Conservation (phyloP, 805 yeast genomes). For the Clavispora carvajalis region DNA sequence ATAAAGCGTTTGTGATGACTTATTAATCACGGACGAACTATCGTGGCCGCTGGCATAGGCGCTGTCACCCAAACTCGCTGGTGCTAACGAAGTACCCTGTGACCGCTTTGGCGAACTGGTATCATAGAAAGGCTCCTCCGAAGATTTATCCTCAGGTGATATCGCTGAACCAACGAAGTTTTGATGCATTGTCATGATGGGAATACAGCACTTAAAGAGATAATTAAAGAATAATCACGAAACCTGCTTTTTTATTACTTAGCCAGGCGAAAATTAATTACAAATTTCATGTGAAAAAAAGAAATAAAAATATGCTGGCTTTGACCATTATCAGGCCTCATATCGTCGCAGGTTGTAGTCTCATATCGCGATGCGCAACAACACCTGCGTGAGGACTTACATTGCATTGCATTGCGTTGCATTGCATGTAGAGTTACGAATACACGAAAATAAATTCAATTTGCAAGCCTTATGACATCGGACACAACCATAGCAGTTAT, state of each 20-base stretch:
- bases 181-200: no score
- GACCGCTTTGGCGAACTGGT: not conserved
- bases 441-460: not conserved
- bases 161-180: not conserved
- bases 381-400: no score
- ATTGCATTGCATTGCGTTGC: not conserved
- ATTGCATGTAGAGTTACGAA: not conserved
- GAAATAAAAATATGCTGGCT: not conserved
- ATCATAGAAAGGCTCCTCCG: not conserved
- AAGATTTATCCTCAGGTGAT: not conserved
- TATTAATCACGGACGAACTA: not conserved
- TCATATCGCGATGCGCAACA: not conserved
- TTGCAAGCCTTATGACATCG: not conserved
- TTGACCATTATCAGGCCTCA: not conserved
- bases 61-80: no score
- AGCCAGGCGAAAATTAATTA: not conserved
- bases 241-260: not conserved
- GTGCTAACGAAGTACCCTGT: not conserved
- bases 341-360: not conserved
- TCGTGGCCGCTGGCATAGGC: not conserved
- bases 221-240: not conserved
- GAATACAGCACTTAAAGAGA: not conserved
- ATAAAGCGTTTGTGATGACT: not conserved
- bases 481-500: not conserved
- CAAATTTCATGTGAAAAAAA: not conserved